Evolutionary conservation across 208 protist species (phyloP).

Genomic region (Entamoeba histolytica): DNA sequence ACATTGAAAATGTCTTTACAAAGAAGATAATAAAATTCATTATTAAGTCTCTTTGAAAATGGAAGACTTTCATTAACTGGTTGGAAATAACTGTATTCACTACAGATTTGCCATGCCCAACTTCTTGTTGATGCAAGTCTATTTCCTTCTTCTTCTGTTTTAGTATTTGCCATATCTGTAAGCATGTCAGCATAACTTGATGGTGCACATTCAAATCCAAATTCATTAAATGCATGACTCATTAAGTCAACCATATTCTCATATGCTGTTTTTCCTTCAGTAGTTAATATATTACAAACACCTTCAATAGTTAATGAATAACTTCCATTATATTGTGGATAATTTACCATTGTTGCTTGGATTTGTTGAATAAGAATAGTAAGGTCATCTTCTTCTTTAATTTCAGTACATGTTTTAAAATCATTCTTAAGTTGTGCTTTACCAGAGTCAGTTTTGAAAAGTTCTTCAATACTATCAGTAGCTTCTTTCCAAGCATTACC

Average conservation of each 20-base stretch:
- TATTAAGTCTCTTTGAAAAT: background rate
- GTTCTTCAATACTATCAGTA: background rate
- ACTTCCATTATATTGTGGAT: background rate
- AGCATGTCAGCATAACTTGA: background rate
- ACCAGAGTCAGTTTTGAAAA: background rate
- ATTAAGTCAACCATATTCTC: background rate
- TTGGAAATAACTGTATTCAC: background rate
- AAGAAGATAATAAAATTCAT: background rate
- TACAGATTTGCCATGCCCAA: background rate
- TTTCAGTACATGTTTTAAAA: background rate
- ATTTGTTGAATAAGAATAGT: background rate
- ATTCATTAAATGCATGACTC: background rate
- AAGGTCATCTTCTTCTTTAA: background rate
- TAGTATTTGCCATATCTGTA: background rate
- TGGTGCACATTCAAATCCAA: background rate
- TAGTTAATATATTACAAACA: background rate
- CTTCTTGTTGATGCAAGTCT: background rate
- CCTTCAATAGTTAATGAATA: background rate
- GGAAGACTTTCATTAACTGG: background rate
- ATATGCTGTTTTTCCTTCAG: background rate
- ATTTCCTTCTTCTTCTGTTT: background rate
- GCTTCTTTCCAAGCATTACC: background rate
- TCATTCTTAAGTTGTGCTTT: background rate
- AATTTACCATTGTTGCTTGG: background rate
- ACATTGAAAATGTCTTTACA: background rate